Conservation (phyloP, 768 basidiomycete genomes). For the Podaxis pistillaris region DNA sequence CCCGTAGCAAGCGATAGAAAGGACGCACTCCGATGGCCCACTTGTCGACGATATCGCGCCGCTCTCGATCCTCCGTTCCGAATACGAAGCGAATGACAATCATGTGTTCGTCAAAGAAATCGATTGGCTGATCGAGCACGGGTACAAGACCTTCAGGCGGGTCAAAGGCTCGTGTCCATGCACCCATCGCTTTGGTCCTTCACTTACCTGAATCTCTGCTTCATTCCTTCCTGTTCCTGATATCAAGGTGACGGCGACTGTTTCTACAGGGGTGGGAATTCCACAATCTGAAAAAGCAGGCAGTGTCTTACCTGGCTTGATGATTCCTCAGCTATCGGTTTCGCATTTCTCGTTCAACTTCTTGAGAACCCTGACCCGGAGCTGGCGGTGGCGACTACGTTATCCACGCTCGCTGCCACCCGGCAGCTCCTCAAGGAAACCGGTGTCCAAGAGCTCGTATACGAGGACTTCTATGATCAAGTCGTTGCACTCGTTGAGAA, state of each 20-base stretch:
- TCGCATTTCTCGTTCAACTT: constrained; percentile 77
- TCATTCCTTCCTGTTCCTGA: not conserved
- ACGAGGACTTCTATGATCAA: constrained; percentile 73
- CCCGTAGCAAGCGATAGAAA: constrained; percentile 32
- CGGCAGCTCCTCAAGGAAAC: constrained; percentile 49
- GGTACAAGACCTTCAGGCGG: constrained; percentile 66
- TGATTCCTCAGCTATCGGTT: constrained; percentile 62
- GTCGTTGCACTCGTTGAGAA: constrained; percentile 50
- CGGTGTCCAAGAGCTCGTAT: constrained; percentile 67
- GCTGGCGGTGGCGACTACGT: constrained; percentile 45
- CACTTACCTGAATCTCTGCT: not conserved
- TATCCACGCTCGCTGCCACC: constrained; percentile 51
- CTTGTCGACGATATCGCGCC: constrained; percentile 54
- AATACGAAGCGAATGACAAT: constrained; percentile 60
- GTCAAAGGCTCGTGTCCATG: constrained; percentile 53
- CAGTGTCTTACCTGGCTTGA: constrained; percentile 13
- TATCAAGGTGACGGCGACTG: constrained; percentile 83
- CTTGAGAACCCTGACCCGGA: constrained; percentile 44
- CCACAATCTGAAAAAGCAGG: not conserved
- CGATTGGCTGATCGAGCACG: constrained; percentile 59
- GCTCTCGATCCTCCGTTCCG: constrained; percentile 54
- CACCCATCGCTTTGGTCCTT: not conserved
- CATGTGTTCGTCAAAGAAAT: constrained; percentile 71
- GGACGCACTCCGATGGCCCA: constrained; percentile 38
- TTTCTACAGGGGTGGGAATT: constrained; percentile 78